These are phyloP conservation scores for Closterium sp. DNA, from an alignment of 139 green algal species.

Conservation along the genomic window DNA sequence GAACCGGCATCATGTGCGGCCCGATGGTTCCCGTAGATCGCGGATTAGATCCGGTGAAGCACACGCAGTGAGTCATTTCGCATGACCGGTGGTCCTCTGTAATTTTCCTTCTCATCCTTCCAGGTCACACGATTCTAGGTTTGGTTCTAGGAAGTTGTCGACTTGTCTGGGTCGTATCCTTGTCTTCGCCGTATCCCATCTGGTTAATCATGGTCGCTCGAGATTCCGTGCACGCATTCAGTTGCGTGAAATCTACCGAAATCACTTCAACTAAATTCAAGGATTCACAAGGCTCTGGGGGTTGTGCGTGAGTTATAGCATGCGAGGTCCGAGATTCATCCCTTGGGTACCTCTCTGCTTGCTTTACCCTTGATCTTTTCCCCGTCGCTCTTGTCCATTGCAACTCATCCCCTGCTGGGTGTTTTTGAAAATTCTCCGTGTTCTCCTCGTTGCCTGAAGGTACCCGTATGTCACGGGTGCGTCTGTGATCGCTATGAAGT, in stretches of 20 bases:
- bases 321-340: too few relatives aligned
- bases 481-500: conserved; percentile 90
- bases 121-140: neutral
- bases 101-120: neutral
- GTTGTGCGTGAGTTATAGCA: too few relatives aligned
- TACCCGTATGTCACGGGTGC: conserved; percentile 88
- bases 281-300: neutral
- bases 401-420: neutral
- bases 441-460: neutral
- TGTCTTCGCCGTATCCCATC: neutral
- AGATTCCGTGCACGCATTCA: neutral
- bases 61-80: neutral
- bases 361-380: too few relatives aligned
- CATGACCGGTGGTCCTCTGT: neutral
- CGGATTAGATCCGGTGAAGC: neutral
- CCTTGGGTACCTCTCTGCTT: neutral
- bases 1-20: neutral
- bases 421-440: neutral
- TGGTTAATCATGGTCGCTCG: neutral
- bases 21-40: neutral
- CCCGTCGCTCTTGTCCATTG: neutral
- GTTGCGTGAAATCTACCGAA: neutral
- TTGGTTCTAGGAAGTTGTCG: neutral
- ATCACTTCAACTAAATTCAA: too few relatives aligned
- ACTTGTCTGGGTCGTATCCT: neutral